Evolutionary conservation across 257 asterid species (phyloP).

Genomic region (Solanum chaucha): DNA sequence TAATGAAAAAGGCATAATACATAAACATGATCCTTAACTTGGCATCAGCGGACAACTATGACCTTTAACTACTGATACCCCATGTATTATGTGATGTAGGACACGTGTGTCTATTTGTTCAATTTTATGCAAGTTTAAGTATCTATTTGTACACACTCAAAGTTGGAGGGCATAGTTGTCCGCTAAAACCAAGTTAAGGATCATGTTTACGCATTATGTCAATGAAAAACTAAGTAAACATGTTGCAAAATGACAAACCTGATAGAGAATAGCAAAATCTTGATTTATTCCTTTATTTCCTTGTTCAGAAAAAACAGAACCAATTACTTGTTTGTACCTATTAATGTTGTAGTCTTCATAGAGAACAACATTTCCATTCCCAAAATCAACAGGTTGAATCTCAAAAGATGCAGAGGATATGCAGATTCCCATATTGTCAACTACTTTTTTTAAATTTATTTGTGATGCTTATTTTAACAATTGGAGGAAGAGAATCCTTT

Average conservation of each 20-base stretch:
- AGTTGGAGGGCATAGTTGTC: background rate
- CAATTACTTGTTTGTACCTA: conserved; percentile 6
- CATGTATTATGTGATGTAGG: background rate
- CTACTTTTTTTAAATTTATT: conserved; percentile 3
- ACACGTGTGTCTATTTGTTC: background rate
- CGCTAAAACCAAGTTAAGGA: background rate
- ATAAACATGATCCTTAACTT: background rate
- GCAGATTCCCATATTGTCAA: conserved; percentile 46
- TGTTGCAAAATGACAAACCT: conserved; percentile 26
- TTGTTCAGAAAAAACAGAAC: conserved; percentile 43
- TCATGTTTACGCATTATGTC: background rate
- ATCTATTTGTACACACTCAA: background rate
- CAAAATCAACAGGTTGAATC: conserved; percentile 46
- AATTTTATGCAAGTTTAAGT: no score
- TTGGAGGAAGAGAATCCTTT: background rate
- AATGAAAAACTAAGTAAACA: background rate
- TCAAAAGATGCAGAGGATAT: conserved; percentile 46
- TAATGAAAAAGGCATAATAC: background rate
- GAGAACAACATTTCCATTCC: conserved; percentile 41
- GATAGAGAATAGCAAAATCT: conserved; percentile 62
- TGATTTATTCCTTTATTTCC: conserved; percentile 72
- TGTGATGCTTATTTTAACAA: background rate
- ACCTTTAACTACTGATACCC: no score
- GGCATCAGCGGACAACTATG: background rate
- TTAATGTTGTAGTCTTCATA: conserved; percentile 4